Evolutionary conservation across 208 protist species (phyloP), one percentile per base, ranked within the genome.

Genomic region (Acanthamoeba divionensis): DNA sequence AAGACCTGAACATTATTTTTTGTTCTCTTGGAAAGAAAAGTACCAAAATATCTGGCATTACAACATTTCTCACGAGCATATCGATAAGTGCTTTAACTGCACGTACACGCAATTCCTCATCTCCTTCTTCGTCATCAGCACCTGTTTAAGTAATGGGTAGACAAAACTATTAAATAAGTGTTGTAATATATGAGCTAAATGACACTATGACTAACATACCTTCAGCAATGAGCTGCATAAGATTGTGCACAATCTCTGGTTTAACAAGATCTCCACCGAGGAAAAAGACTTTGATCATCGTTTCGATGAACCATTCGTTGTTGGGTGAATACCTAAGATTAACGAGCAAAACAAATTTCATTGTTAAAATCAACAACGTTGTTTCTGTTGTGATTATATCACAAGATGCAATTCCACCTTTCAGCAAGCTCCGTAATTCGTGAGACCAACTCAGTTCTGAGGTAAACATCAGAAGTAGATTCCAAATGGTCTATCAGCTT

Each of bases 141-240:
- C 65, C 31, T 41, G 21, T 52, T 15, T 73, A 15, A 18, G 18
- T 73, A 18, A 41, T 24, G 21, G 65, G 18, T 41, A 60, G n/a
- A 60, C n/a, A 60, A 21, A 60, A 60, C 7, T 65, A 24, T 29
- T 9, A 44, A 24, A 12, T 57, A 60, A 9, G 10, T 48, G 26
- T 31, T n/a, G n/a, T 26, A 21, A 86, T 13, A 41, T 69, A 52
- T 21, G 13, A 12, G 15, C 80, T 65, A 24, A 21, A 21, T 63
- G n/a, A n/a, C n/a, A n/a, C n/a, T n/a, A n/a, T n/a, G n/a, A n/a
- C n/a, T n/a, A n/a, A n/a, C 45, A 89, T 85, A 38, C 97, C 97
- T 85, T 98, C 97, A 36, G 96, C 96, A 44, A 98, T 96, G 12
- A 98, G 93, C 47, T 95, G 96, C 48, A 99, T 93, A 79, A 98